Conservation (phyloP, 345 rosid species). For the Sonneratia alba region DNA sequence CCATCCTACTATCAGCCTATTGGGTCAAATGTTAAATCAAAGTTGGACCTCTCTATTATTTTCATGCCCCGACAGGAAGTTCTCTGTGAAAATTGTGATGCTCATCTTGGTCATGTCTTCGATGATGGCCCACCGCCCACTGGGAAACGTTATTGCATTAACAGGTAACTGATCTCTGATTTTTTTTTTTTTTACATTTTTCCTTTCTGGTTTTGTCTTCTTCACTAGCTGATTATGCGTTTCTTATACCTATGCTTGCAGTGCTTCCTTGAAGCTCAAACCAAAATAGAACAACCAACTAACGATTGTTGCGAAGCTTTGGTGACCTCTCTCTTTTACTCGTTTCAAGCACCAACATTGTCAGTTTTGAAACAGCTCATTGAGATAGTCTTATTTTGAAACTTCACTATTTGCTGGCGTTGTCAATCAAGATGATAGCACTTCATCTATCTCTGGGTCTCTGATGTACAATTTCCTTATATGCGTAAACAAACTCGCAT, state of each 20-base stretch:
- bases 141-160: constrained; percentile 75
- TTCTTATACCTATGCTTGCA: constrained; percentile 12
- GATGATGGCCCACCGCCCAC: constrained; percentile 89
- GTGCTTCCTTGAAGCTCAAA: constrained; percentile 37
- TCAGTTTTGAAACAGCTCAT: neutral
- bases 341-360: neutral
- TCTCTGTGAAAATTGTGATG: constrained; percentile 51
- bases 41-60: constrained; percentile 63
- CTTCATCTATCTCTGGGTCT: neutral
- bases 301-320: neutral
- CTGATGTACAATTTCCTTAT: neutral
- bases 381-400: neutral
- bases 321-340: neutral
- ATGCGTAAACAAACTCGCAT: neutral
- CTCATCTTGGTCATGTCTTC: constrained; percentile 88
- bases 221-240: neutral
- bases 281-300: constrained; percentile 13
- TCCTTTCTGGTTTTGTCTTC: neutral
- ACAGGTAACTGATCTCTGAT: constrained; percentile 33
- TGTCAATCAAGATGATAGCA: neutral
- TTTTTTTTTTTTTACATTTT: neutral
- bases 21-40: constrained; percentile 57
- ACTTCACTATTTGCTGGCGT: neutral
- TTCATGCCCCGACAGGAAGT: constrained; percentile 93
- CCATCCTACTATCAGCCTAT: constrained; percentile 77